A percentile compares a stretch with the other conserved stretches of the same genome.
These are phyloP conservation scores for Diplocarpon rosae DNA, from an alignment of 2,329 filamentous ascomycete genomes.

Conservation along the genomic window DNA sequence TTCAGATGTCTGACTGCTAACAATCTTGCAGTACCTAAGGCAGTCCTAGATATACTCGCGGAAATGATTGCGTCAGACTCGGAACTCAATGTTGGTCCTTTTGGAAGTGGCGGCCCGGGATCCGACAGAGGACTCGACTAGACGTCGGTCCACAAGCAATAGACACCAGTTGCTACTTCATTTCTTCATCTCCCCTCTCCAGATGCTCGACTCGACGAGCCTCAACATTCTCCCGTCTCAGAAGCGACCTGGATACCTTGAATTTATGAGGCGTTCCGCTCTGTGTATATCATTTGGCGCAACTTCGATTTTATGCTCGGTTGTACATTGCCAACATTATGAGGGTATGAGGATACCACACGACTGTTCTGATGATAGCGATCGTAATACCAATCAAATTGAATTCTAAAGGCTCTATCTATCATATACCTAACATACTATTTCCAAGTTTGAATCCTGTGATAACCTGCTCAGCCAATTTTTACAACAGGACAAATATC, in stretches of 20 bases:
- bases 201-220: conserved; percentile 6
- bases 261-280: conserved; percentile 10
- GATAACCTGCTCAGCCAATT: background rate
- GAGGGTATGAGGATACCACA: conserved; percentile 17
- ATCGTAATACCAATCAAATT: conserved; percentile 10
- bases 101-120: conserved; percentile 18
- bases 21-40: conserved; percentile 35
- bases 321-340: conserved; percentile 25
- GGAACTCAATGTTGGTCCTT: conserved; percentile 48
- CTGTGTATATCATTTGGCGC: conserved; percentile 24
- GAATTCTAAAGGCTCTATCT: background rate
- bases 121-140: conserved; percentile 28
- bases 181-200: conserved; percentile 11
- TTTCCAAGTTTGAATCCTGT: background rate
- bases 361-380: conserved; percentile 5
- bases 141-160: conserved; percentile 2
- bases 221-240: conserved; percentile 4
- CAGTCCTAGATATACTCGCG: conserved; percentile 88
- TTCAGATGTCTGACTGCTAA: conserved; percentile 11
- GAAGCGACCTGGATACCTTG: conserved; percentile 14
- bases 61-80: conserved; percentile 96
- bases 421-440: background rate
- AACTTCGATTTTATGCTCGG: conserved; percentile 17
- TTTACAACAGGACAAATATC: too few relatives aligned
- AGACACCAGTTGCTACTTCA: conserved; percentile 2